A percentile compares a stretch with the other conserved stretches of the same genome.
Conservation (phyloP, 768 basidiomycete species). For the Amanita brunnescens region DNA sequence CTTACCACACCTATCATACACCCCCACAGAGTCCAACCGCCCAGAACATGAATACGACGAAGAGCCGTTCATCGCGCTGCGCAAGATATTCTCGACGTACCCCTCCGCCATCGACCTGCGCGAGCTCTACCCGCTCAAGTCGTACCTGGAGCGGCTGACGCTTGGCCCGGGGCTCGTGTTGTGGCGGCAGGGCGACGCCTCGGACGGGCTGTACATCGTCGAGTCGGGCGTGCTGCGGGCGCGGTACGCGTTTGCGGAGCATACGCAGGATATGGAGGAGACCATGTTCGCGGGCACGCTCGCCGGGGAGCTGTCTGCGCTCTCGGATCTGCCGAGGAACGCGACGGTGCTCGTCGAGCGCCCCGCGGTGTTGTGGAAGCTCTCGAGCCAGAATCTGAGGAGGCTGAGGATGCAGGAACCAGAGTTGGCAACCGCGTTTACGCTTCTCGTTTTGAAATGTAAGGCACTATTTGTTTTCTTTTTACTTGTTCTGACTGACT, state of each 20-base stretch:
- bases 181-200: conserved; percentile 67
- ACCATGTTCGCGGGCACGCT: conserved; percentile 92
- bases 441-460: conserved; percentile 71
- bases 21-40: conserved; percentile 18
- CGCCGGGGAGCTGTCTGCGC: conserved; percentile 83
- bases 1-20: background rate
- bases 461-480: conserved; percentile 12
- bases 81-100: conserved; percentile 76
- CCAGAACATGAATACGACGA: conserved; percentile 20
- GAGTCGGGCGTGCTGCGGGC: conserved; percentile 83
- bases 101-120: conserved; percentile 50
- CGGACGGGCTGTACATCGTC: conserved; percentile 85
- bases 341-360: conserved; percentile 78
- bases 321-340: conserved; percentile 74
- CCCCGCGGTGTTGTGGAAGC: conserved; percentile 72
- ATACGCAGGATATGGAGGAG: conserved; percentile 64
- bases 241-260: conserved; percentile 67
- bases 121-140: conserved; percentile 50
- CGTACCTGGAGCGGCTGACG: conserved; percentile 62
- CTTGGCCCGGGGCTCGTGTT: conserved; percentile 52
- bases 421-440: conserved; percentile 53
- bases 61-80: conserved; percentile 69
- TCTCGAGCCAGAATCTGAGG: conserved; percentile 50
- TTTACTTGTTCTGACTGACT: conserved; percentile 28
- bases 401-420: conserved; percentile 63